Percentiles rank a stretch among this genome's conserved stretches.
phyloP scores from a whole-genome alignment of 305 asterid genomes.

The Fraxinus sp. region DNA sequence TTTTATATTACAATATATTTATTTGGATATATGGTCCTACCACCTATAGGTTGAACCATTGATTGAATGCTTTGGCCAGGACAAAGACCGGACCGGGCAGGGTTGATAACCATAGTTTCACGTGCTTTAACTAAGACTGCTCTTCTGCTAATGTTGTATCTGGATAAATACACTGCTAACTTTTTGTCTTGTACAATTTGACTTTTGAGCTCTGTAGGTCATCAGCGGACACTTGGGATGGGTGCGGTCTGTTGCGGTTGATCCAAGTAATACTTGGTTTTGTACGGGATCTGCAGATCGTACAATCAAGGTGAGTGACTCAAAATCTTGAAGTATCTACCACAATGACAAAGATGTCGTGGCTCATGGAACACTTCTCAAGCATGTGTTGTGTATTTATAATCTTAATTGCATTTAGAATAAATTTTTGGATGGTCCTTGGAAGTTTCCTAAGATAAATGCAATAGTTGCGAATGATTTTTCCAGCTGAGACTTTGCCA shows the following conservation, averaged over 20 bases:
- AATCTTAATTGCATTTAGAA: neutral
- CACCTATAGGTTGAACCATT: neutral
- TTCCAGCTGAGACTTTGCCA: neutral
- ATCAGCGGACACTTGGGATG: conserved; percentile 99
- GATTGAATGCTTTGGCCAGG: neutral
- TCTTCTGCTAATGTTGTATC: neutral
- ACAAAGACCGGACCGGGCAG: neutral
- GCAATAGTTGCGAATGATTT: neutral
- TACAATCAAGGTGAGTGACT: conserved; percentile 72
- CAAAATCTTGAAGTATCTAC: neutral
- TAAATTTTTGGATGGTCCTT: neutral
- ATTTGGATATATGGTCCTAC: neutral
- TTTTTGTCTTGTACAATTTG: conserved; percentile 4
- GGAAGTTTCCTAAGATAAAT: conserved; percentile 1
- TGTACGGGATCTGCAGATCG: conserved; percentile 99
- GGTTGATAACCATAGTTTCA: neutral
- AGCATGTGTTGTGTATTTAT: neutral
- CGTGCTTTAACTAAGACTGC: neutral
- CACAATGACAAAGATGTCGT: neutral
- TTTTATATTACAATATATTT: neutral
- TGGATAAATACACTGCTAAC: neutral
- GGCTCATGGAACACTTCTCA: neutral
- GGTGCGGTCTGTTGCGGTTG: conserved; percentile 99
- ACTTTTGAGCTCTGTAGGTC: conserved; percentile 53
- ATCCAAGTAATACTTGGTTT: conserved; percentile 92